These are phyloP conservation scores for Cutaneotrichosporon cyanovorans DNA, from an alignment of 1,284 basidiomycete genomes.

Conservation along the genomic window DNA sequence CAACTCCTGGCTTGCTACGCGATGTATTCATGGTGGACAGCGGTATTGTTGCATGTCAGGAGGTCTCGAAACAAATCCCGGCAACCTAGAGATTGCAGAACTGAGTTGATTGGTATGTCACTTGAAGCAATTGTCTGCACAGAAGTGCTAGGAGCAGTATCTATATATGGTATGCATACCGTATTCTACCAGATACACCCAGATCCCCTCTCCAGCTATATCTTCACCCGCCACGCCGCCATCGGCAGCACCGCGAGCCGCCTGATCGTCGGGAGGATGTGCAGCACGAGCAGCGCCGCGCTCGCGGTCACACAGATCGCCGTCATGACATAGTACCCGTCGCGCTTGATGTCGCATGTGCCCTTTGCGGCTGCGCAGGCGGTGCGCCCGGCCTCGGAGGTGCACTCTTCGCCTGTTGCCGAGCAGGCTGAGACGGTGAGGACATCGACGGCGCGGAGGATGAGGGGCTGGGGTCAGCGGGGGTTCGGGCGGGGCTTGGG, in stretches of 20 bases:
- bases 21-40: too few relatives aligned
- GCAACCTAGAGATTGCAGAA: too few relatives aligned
- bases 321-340: conserved; percentile 88
- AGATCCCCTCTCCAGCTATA: conserved; percentile 8
- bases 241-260: conserved; percentile 51
- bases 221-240: conserved; percentile 44
- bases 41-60: too few relatives aligned
- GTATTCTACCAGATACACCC: too few relatives aligned
- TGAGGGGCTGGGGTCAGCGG: conserved; percentile 51
- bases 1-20: too few relatives aligned
- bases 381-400: conserved; percentile 78
- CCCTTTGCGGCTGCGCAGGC: conserved; percentile 70
- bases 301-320: conserved; percentile 71
- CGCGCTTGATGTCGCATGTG: conserved; percentile 69
- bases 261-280: conserved; percentile 75
- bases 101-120: too few relatives aligned
- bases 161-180: too few relatives aligned
- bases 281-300: conserved; percentile 61
- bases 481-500: too few relatives aligned
- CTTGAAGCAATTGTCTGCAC: too few relatives aligned
- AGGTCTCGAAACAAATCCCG: too few relatives aligned
- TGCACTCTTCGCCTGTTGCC: conserved; percentile 65
- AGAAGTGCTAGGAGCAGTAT: too few relatives aligned
- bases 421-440: conserved; percentile 74
- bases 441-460: conserved; percentile 64